Conservation (phyloP, 2,329 filamentous ascomycete species). For the Pseudonectria buxi region DNA sequence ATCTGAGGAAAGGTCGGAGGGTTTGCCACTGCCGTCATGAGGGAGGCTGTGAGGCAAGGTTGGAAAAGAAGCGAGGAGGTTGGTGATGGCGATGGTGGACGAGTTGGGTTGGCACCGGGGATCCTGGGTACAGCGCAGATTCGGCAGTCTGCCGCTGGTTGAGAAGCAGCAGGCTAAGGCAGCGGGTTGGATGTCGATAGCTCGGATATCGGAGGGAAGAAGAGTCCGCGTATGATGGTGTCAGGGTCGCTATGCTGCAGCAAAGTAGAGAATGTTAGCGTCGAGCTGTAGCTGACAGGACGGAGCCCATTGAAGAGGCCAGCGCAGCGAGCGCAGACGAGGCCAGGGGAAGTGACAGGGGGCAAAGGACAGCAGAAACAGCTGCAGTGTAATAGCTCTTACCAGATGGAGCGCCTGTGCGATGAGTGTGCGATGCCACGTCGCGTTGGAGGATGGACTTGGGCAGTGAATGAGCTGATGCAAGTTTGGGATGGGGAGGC, state of each 20-base stretch:
- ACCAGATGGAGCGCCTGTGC: conserved; percentile 19
- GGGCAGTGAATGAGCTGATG: conserved; percentile 23
- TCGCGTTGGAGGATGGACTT: conserved; percentile 17
- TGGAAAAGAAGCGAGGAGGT: conserved; percentile 15
- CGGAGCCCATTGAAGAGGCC: conserved; percentile 3
- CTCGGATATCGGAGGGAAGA: conserved; percentile 3
- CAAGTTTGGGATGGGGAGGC: conserved; percentile 20
- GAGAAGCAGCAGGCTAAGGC: conserved; percentile 4
- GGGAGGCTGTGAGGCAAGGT: conserved; percentile 25
- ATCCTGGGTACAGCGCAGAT: conserved; percentile 16
- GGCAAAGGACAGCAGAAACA: background rate
- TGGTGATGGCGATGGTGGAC: conserved; percentile 12
- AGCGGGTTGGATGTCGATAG: background rate
- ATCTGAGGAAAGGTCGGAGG: conserved; percentile 57
- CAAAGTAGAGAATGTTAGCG: conserved; percentile 5
- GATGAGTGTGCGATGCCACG: conserved; percentile 19
- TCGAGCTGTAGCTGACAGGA: conserved; percentile 2
- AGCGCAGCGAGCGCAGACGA: conserved; percentile 1
- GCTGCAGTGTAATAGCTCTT: conserved; percentile 10
- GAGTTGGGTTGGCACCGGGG: conserved; percentile 11
- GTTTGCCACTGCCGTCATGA: conserved; percentile 63
- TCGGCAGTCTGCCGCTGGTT: conserved; percentile 15
- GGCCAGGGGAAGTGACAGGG: background rate
- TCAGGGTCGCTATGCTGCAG: conserved; percentile 5
- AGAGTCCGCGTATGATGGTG: conserved; percentile 3